Evolutionary conservation across 1,139 yeast species (phyloP).

Genomic region (Saccharomyces hybrid): DNA sequence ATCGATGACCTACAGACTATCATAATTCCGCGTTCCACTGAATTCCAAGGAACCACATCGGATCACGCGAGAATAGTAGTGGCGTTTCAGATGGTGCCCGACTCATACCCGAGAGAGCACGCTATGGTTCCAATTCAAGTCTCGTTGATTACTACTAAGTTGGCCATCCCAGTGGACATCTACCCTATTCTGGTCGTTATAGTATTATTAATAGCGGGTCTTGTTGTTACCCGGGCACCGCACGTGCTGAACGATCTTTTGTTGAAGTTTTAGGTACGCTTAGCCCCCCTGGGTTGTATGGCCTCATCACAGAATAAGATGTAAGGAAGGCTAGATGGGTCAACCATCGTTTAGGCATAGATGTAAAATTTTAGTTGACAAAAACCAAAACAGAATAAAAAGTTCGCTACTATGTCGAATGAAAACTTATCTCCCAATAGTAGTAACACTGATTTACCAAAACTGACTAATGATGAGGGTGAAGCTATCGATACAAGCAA

Average conservation of each 20-base stretch:
- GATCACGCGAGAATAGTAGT: constrained; percentile 14
- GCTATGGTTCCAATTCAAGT: constrained; percentile 17
- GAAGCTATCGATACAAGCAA: constrained; percentile 43
- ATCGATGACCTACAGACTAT: constrained; percentile 6
- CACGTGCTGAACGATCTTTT: background rate
- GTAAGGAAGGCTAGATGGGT: background rate
- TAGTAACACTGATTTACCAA: constrained; percentile 20
- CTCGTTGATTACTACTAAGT: constrained; percentile 15
- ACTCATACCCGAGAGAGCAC: constrained; percentile 14
- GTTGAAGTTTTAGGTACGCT: background rate
- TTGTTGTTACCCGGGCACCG: background rate
- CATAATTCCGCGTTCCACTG: constrained; percentile 11
- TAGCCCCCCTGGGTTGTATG: background rate
- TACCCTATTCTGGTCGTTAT: constrained; percentile 7
- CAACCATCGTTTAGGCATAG: background rate
- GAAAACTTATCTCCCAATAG: constrained; percentile 26
- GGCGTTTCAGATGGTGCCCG: constrained; percentile 8
- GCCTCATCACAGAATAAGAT: background rate
- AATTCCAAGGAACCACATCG: constrained; percentile 10
- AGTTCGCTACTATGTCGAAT: background rate
- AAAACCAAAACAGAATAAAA: background rate
- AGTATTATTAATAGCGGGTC: background rate
- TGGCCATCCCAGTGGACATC: constrained; percentile 25
- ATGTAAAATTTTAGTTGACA: background rate
- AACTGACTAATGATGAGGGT: constrained; percentile 12